Base-by-base conservation (phyloP, 2,329 filamentous ascomycete genomes). In the Ustulina deusta region DNA sequence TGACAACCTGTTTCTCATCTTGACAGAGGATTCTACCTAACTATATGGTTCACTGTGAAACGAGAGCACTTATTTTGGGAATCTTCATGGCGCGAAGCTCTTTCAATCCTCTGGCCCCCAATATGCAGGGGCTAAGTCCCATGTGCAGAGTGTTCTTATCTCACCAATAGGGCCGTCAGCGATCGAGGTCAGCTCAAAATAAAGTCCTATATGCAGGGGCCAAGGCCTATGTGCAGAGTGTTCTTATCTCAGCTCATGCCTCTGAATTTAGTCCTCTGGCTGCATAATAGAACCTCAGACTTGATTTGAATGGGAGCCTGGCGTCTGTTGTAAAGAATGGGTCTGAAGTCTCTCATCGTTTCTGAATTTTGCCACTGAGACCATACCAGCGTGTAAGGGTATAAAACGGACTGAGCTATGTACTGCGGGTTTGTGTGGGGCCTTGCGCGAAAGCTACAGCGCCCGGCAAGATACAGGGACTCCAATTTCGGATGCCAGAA, bases 1-100 rank as follows among this genome's bases (percentile, higher is more conserved):
- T 46, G 17, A 46, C 27, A 58, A 58, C 40, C 38, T 46, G 40
- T 58, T 58, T 58, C 55, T 58, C 55, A 58, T 58, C 40, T 46
- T 34, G 40, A 46, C 27, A 34, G 55, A 58, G 22, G 27, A 34
- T 34, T 46, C 15, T 32, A 46, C 25, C 27, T 46, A 46, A 22
- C 38, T 46, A 46, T 58, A 58, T 58, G 55, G 25, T 58, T 46
- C 20, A 58, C 38, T 22, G 17, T 46, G 15, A 46, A 58, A 46
- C 13, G 40, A 44, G 40, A 58, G 38, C 38, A 58, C 38, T 44
- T 42, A 57, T 44, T 44, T 32, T 29, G 20, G 54, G 54, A 57
- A 57, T 42, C 54, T 57, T 44, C 36, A 57, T 42, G 54, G 38
- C 54, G 54, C 54, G 36, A 42, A 29, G 54, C 52, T 55, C 40